A percentile compares a stretch with the other conserved stretches of the same genome.
These are phyloP conservation scores for Penicillium decumbens DNA, from an alignment of 2,329 filamentous ascomycete genomes.

Conservation along the genomic window DNA sequence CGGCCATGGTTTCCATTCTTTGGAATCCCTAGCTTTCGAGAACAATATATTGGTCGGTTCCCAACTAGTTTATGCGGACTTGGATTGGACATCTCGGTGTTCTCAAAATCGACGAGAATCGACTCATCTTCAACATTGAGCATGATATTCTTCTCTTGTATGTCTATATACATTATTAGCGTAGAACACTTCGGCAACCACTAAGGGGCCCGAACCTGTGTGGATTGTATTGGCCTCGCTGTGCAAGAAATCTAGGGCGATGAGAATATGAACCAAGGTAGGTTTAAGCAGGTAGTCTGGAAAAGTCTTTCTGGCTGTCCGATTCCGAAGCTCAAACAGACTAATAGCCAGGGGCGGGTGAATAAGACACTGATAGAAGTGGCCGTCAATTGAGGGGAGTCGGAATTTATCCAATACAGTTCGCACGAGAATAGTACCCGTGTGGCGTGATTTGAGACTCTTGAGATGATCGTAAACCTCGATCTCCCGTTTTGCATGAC, in stretches of 20 bases:
- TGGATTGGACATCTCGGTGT: conserved; percentile 20
- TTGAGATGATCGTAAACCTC: conserved; percentile 19
- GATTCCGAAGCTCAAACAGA: conserved; percentile 16
- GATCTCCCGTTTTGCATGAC: conserved; percentile 11
- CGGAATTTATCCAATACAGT: conserved; percentile 21
- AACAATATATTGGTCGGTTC: conserved; percentile 23
- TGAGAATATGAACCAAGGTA: conserved; percentile 21
- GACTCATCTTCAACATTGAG: conserved; percentile 24
- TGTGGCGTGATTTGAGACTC: conserved; percentile 15
- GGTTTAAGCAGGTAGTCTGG: conserved; percentile 20
- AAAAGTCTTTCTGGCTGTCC: conserved; percentile 9
- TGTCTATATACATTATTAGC: too few species aligned
- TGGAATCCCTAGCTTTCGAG: conserved; percentile 20
- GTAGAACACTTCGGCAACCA: not conserved
- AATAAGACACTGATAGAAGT: conserved; percentile 23
- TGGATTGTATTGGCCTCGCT: conserved; percentile 23
- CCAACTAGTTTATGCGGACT: conserved; percentile 22
- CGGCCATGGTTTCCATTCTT: conserved; percentile 16
- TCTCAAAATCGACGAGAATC: conserved; percentile 24
- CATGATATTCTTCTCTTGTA: conserved; percentile 25
- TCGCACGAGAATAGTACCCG: conserved; percentile 17
- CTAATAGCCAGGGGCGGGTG: conserved; percentile 24
- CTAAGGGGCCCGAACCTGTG: conserved; percentile 17
- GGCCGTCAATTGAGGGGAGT: conserved; percentile 7
- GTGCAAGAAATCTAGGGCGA: conserved; percentile 28